Evolutionary conservation across 495 filamentous ascomycete species (phyloP), one percentile per base, ranked within the genome.

Genomic region (Poronia punctata): DNA sequence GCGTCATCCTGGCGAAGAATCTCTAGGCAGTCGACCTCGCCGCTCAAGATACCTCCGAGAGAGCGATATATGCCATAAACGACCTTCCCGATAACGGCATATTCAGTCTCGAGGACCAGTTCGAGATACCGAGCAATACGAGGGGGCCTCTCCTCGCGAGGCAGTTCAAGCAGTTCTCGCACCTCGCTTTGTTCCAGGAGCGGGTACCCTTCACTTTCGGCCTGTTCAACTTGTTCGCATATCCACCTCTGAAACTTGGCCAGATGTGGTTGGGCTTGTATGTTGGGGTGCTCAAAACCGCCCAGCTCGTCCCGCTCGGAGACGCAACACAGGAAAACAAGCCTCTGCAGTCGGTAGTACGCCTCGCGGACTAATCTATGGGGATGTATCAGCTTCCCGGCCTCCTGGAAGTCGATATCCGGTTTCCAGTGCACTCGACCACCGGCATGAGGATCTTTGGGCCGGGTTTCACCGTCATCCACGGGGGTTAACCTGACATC

Each of bases 181-280:
- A 37, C 22, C 35, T 12, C 33, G 17, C 43, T 3, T 16, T 49
- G 17, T 12, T 24, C 27, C 2, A 52, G 26, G 12, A 53, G 25
- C 2, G 42, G 29, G 36, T 51, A 49, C 7, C 17, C 20, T 20
- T 43, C 48, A 8, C 17, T 11, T 21, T 16, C 11, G 18, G 43
- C 45, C 1, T 15, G 35, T 8, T 25, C 29, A 14, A 26, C 23
- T 30, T 60, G 39, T 3, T 14, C 42, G 27, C 4, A 9, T 11
- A 61, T 46, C 56, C 59, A 62, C 12, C 37, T 32, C 10, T 38
- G 45, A 29, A 40, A 53, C 22, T 56, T 55, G 12, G 15, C n/a
- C 5, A 52, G 39, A 37, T 54, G 52, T 10, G 57, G 43, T 10
- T 51, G 27, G 23, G 18, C 15, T 15, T 2, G 11, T 7, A 12